Percentiles rank a stretch among this genome's conserved stretches.
Conservation (phyloP, 1,139 yeast species). For the Debaryomycetaceae sp. region DNA sequence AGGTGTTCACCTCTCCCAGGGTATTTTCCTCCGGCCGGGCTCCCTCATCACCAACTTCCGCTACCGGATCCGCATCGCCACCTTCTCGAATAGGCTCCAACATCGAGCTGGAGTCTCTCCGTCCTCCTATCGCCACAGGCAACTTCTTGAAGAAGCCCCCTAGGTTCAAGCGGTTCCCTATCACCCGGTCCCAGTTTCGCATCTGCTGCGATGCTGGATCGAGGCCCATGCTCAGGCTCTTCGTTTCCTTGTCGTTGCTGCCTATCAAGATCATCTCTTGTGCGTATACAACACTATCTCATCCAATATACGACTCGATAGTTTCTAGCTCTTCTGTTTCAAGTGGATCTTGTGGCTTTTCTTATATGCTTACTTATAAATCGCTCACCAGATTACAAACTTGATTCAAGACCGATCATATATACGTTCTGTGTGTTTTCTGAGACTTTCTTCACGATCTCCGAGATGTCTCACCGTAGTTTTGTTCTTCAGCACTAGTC, state of each 20-base stretch:
- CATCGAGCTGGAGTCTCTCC: neutral
- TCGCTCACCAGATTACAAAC: neutral
- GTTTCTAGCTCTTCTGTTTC: neutral
- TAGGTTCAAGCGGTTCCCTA: constrained; percentile 13
- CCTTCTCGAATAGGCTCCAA: neutral
- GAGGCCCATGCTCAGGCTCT: neutral
- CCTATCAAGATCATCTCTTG: neutral
- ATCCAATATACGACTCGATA: neutral
- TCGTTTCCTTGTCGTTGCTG: neutral
- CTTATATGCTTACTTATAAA: neutral
- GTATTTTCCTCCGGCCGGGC: neutral
- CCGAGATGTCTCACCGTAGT: no score
- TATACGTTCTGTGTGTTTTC: no score
- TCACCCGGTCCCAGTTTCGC: neutral
- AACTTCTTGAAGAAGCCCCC: constrained; percentile 18
- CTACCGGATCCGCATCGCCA: neutral
- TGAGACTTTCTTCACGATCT: no score
- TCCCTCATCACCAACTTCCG: neutral
- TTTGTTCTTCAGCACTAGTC: no score
- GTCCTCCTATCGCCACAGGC: constrained; percentile 5
- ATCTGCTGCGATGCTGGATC: neutral
- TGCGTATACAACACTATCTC: neutral
- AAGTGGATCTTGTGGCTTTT: no score
- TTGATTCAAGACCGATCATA: no score
- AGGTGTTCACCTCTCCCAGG: neutral